Evolutionary conservation across 2,329 filamentous ascomycete species (phyloP), one percentile per base, ranked within the genome.

Genomic region (Neonectria ditissima): DNA sequence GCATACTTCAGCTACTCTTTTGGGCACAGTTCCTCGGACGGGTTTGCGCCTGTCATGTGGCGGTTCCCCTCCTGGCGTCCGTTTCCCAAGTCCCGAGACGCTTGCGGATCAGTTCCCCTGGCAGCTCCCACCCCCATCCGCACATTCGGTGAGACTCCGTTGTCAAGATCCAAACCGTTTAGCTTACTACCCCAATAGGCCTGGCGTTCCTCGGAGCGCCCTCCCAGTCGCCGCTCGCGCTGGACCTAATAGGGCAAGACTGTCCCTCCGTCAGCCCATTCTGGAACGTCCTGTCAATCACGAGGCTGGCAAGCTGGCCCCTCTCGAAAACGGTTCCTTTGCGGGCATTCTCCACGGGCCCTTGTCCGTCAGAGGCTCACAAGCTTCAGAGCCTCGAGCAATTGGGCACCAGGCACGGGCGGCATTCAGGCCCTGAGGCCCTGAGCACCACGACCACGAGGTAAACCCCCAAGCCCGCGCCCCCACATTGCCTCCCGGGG

Each of bases 211-310:
- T 50, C 60, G 52, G 62, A 26, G 59, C 41, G 56, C 57, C 43
- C 57, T 60, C 61, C 45, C 43, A 50, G 65, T n/a, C 24, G 26
- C 44, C 20, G 51, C 24, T 41, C 37, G 43, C 53, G 47, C 51
- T 59, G 28, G 54, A 32, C 69, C 61, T 11, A 43, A 71, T 65
- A 39, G 50, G 62, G 53, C 28, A 53, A 47, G 30, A 54, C 44
- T 26, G 32, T 57, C 18, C 26, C 60, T 55, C 60, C 55, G 55
- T 63, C 60, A 44, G 55, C 55, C 39, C 39, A 67, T 69, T 73
- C 69, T 71, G 59, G 69, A 73, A 71, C 69, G 69, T 73, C 59
- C 55, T 43, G 54, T 51, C 60, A 57, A 63, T 71, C 65, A 71
- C 63, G 63, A 60, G 69, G 48, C 52, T 64, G 51, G 37, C 43